Conservation (phyloP, 345 rosid genomes). For the Camelina hispida region DNA sequence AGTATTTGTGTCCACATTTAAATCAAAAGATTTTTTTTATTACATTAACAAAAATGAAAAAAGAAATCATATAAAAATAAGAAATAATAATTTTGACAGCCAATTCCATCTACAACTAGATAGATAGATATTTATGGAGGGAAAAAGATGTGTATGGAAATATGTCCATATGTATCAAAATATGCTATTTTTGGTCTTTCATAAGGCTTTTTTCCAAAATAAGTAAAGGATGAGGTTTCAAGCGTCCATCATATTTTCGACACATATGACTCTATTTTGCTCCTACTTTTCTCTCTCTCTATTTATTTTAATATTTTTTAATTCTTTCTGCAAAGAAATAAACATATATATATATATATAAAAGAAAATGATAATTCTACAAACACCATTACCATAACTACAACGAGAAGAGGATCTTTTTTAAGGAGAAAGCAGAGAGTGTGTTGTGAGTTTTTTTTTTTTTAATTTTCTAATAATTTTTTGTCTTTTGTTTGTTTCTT, state of each 20-base stretch:
- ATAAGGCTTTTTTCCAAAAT: conserved; percentile 53
- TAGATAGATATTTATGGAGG: conserved; percentile 29
- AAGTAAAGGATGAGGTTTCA: conserved; percentile 51
- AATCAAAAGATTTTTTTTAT: not conserved
- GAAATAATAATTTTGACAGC: conserved; percentile 16
- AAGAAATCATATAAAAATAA: conserved; percentile 12
- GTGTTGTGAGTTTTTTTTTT: conserved; percentile 27
- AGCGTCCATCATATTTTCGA: conserved; percentile 41
- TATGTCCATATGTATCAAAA: conserved; percentile 34
- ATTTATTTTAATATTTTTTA: conserved; percentile 16
- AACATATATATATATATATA: not conserved
- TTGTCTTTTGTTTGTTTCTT: conserved; percentile 34
- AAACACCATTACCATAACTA: conserved; percentile 40
- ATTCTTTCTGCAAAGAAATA: conserved; percentile 11
- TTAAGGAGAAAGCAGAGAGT: conserved; percentile 37
- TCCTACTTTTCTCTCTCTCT: not conserved
- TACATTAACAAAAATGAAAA: not conserved
- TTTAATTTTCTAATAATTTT: not conserved
- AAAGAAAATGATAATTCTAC: not conserved
- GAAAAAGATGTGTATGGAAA: conserved; percentile 37
- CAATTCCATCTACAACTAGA: conserved; percentile 7
- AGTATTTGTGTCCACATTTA: conserved; percentile 43
- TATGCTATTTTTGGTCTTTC: conserved; percentile 38
- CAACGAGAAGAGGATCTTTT: conserved; percentile 44
- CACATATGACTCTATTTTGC: conserved; percentile 39